These are phyloP conservation scores for Gnomoniopsis sp. DNA, from an alignment of 2,329 filamentous ascomycete genomes.

Conservation along the genomic window DNA sequence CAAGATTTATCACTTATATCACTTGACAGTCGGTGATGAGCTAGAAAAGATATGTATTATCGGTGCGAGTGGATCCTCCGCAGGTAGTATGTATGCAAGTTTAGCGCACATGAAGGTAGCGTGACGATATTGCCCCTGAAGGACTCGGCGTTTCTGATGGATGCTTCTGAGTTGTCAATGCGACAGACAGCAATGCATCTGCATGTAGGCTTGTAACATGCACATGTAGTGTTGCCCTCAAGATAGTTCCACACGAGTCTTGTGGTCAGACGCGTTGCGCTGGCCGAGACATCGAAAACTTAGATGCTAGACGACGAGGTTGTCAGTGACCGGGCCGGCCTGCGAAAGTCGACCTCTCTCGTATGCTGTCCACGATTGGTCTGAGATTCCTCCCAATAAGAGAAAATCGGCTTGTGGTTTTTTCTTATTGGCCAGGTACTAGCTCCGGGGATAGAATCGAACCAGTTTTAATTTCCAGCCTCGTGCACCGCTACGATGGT, in stretches of 20 bases:
- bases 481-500: constrained; percentile 10
- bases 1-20: background rate
- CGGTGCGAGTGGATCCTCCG: background rate
- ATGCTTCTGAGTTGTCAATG: constrained; percentile 16
- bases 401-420: background rate
- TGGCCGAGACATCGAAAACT: background rate
- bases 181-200: constrained; percentile 1
- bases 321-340: background rate
- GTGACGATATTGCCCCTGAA: background rate
- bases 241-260: background rate
- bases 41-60: background rate
- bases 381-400: constrained; percentile 22
- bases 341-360: constrained; percentile 1
- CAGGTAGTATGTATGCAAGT: background rate
- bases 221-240: background rate
- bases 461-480: constrained; percentile 17
- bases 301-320: background rate
- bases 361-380: background rate
- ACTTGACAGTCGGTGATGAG: background rate
- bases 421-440: constrained; percentile 22
- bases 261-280: background rate
- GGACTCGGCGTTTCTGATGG: constrained; percentile 3
- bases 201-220: background rate
- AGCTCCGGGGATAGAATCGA: constrained; percentile 1
- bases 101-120: background rate